These are phyloP conservation scores for Rhodotorula babjevae DNA, from an alignment of 768 basidiomycete species.

Conservation along the genomic window DNA sequence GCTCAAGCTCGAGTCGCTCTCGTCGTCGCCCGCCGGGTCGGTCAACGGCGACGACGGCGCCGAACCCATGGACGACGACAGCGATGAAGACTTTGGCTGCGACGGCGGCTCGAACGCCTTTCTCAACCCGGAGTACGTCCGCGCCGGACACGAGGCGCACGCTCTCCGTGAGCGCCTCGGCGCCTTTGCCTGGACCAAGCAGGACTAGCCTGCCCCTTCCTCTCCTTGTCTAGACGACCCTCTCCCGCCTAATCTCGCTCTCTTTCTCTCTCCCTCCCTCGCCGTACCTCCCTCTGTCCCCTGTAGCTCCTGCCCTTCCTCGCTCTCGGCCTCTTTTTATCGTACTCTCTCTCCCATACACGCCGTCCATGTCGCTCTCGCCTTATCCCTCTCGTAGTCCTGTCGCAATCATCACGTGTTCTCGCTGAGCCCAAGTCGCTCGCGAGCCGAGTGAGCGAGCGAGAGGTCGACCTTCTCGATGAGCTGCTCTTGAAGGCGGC, in stretches of 20 bases:
- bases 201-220: not conserved
- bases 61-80: not conserved
- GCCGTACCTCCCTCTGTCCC: not conserved
- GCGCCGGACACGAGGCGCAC: constrained; percentile 24
- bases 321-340: not conserved
- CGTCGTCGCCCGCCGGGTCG: not conserved
- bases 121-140: constrained; percentile 15
- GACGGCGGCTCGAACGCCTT: not conserved
- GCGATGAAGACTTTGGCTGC: constrained; percentile 5
- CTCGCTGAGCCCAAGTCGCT: no score
- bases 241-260: not conserved
- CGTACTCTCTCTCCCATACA: not conserved
- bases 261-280: not conserved
- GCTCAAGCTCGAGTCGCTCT: constrained; percentile 25
- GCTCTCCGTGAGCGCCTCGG: constrained; percentile 10
- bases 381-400: no score
- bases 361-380: not conserved
- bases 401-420: not conserved
- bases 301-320: not conserved
- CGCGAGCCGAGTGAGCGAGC: no score
- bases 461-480: no score
- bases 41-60: no score
- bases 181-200: constrained; percentile 4
- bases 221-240: not conserved
- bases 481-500: no score